Evolutionary conservation across 2,329 filamentous ascomycete species (phyloP), one percentile per base, ranked within the genome.

Genomic region (Alternaria atra): DNA sequence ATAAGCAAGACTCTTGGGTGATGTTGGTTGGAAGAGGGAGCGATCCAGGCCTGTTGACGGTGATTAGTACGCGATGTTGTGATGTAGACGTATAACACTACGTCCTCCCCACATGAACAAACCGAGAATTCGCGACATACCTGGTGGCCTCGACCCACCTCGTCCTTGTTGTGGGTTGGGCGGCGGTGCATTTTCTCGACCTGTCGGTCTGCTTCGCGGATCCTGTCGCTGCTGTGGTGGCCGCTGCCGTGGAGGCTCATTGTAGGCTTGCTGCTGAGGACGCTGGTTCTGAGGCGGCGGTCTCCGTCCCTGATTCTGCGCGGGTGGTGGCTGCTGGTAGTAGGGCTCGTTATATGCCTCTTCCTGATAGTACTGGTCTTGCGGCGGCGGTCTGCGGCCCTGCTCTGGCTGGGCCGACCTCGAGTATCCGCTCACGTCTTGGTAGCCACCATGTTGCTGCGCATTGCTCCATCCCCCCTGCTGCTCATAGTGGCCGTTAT

Each of bases 401-500:
- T 67, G 66, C 25, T 50, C 17, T 20, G 62, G 66, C 32, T 60
- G 59, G 15, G 67, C 51, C 53, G 70, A 61, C 56, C 66, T 61
- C 48, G 54, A 58, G 35, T 70, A 60, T 23, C 59, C 68, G 54
- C 70, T 73, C 67, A 64, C 64, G 55, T 71, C 64, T 43, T 68
- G 60, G 39, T 75, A 73, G 20, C 64, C 68, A 23, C 48, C 66
- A 23, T 73, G 62, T 52, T 73, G 68, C 43, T 72, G 70, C 50
- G 64, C 66, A 56, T 73, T 61, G 23, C 65, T 74, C 65, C 72
- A 75, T 39, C 69, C 69, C 46, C 63, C 70, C 50, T 76, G 76
- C 56, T 71, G 66, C 51, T 77, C 62, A 56, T 78, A 73, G 48
- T 77, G 73, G 54, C 73, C 74, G 32, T 77, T 69, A 40, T 76